These are phyloP conservation scores for Boletus barrowsii DNA, from an alignment of 768 basidiomycete species.

Conservation along the genomic window DNA sequence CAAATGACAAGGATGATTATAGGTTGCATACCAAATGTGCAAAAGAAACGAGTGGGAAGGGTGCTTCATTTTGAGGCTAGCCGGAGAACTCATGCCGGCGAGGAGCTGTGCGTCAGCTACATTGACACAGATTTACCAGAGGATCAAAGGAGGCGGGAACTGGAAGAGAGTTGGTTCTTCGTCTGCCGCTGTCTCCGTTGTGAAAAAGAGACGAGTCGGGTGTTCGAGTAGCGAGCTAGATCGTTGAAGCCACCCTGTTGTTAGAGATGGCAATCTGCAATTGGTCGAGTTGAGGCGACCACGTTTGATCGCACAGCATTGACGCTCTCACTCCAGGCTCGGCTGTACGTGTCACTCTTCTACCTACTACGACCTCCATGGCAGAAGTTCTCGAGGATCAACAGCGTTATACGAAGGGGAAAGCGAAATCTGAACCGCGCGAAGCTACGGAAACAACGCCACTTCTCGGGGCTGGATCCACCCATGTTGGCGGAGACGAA, in stretches of 20 bases:
- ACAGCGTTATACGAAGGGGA: slow-evolving; percentile 22
- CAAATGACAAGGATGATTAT: neutral
- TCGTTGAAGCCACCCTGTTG: too few relatives aligned
- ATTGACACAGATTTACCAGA: slow-evolving; percentile 36
- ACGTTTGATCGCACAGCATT: slow-evolving; percentile 15
- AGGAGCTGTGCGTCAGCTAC: slow-evolving; percentile 61
- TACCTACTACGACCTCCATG: slow-evolving; percentile 20
- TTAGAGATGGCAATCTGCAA: slow-evolving; percentile 4
- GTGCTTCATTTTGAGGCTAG: slow-evolving; percentile 46
- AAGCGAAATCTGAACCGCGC: slow-evolving; percentile 21
- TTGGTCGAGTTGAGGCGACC: slow-evolving; percentile 1
- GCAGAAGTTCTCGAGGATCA: slow-evolving; percentile 14
- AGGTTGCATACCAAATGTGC: slow-evolving; percentile 55
- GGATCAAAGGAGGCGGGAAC: slow-evolving; percentile 37
- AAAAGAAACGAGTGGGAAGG: slow-evolving; percentile 44
- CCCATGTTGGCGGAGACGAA: slow-evolving; percentile 17
- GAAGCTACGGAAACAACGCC: slow-evolving; percentile 31
- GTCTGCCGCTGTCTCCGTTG: slow-evolving; percentile 50
- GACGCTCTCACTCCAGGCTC: slow-evolving; percentile 2
- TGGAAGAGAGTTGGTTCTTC: slow-evolving; percentile 57
- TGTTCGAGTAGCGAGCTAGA: too few relatives aligned
- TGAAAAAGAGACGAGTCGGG: slow-evolving; percentile 16
- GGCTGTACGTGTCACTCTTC: neutral
- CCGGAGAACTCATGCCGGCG: slow-evolving; percentile 41
- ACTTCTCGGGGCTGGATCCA: slow-evolving; percentile 26